Conservation (phyloP, 2,329 filamentous ascomycete genomes). For the Dothidotthia symphoricarpi region DNA sequence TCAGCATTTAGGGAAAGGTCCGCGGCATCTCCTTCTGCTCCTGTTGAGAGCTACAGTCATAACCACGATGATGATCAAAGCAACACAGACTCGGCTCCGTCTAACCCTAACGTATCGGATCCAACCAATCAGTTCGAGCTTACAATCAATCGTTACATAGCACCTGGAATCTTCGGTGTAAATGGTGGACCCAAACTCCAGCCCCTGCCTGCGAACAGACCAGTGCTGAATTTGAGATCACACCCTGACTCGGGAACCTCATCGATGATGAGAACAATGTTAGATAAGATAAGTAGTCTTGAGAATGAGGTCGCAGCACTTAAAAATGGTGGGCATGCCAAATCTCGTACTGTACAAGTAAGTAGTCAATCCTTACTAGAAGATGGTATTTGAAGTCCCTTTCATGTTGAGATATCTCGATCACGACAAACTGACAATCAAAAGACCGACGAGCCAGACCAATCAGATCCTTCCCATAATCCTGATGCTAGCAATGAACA, state of each 20-base stretch:
- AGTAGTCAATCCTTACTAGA: too few relatives aligned
- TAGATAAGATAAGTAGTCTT: slow-evolving; percentile 5
- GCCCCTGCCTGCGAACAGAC: slow-evolving; percentile 3
- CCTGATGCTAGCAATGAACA: slow-evolving; percentile 38
- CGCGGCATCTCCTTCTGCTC: not conserved
- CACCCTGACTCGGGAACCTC: slow-evolving; percentile 1
- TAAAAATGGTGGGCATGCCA: too few relatives aligned
- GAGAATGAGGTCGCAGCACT: slow-evolving; percentile 1
- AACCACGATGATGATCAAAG: not conserved
- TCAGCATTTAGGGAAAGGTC: not conserved
- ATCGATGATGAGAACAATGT: slow-evolving; percentile 5
- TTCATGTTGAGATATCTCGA: too few relatives aligned
- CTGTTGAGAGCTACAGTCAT: not conserved
- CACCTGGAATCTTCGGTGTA: slow-evolving; percentile 14
- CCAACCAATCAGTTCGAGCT: slow-evolving; percentile 12
- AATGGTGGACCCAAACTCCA: slow-evolving; percentile 5
- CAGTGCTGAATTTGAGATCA: slow-evolving; percentile 1
- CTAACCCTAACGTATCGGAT: not conserved
- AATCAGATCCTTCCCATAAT: too few relatives aligned
- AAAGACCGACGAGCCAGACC: not conserved
- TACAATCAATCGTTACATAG: slow-evolving; percentile 15
- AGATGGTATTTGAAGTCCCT: too few relatives aligned
- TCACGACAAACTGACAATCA: not conserved
- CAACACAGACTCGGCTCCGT: not conserved
- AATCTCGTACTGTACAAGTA: too few relatives aligned